Percentiles rank a stretch among this genome's conserved stretches.
phyloP scores from a whole-genome alignment of 2,329 filamentous ascomycete genomes.

The Dactylellina sp. region DNA sequence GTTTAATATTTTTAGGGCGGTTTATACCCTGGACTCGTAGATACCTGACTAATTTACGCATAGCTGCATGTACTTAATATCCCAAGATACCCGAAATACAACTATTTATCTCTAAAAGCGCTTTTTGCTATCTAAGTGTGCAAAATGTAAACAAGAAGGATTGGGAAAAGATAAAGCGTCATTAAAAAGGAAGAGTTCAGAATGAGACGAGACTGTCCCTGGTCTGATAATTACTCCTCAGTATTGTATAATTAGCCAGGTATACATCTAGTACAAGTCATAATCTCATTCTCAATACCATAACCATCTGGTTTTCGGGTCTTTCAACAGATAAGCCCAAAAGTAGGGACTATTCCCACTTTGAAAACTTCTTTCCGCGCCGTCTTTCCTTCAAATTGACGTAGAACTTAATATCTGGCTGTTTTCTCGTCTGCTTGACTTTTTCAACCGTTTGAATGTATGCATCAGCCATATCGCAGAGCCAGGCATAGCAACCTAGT shows the following conservation, averaged over 20 bases:
- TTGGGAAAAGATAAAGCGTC: no score
- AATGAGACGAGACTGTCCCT: no score
- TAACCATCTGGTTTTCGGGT: no score
- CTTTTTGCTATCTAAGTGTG: no score
- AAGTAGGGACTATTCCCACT: neutral
- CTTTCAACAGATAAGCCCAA: no score
- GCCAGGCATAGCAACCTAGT: constrained; percentile 21
- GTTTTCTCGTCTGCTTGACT: constrained; percentile 13
- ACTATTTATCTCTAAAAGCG: neutral
- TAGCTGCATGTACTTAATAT: constrained; percentile 1
- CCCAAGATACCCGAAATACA: constrained; percentile 6
- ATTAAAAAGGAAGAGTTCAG: no score
- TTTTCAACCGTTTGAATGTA: constrained; percentile 4
- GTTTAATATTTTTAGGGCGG: constrained; percentile 10
- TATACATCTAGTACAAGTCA: no score
- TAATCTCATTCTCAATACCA: no score
- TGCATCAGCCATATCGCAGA: constrained; percentile 1
- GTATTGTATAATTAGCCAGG: no score
- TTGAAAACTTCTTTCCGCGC: neutral
- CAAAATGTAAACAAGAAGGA: no score
- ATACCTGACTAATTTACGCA: constrained; percentile 12
- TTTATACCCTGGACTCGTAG: constrained; percentile 14
- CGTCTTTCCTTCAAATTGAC: constrained; percentile 13
- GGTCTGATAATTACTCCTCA: no score
- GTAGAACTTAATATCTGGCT: constrained; percentile 23